Conservation (phyloP, 2,329 filamentous ascomycete species). For the Aspergillus sp. region DNA sequence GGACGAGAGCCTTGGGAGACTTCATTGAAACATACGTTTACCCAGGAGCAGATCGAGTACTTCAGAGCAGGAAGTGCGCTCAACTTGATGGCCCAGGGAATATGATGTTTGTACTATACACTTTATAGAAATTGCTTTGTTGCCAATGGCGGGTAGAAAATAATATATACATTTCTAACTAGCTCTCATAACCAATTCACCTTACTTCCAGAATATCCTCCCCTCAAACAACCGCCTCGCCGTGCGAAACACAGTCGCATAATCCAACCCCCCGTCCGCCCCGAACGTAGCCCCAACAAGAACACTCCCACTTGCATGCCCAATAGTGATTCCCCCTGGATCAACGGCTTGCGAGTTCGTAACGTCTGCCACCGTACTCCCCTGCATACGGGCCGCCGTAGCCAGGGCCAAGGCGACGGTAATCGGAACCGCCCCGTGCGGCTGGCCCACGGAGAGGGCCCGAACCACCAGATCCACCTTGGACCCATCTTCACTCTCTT, state of each 20-base stretch:
- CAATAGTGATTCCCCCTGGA: constrained; percentile 40
- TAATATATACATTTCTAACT: not conserved
- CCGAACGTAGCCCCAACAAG: constrained; percentile 45
- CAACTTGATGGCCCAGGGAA: constrained; percentile 81
- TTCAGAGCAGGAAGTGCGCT: constrained; percentile 97
- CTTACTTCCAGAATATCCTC: constrained; percentile 41
- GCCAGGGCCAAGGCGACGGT: constrained; percentile 55
- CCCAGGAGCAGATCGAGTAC: constrained; percentile 97
- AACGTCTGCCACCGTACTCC: constrained; percentile 39
- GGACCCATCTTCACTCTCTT: not conserved
- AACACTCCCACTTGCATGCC: constrained; percentile 50
- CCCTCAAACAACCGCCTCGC: constrained; percentile 52
- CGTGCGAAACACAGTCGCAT: constrained; percentile 49
- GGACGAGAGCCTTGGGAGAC: not conserved
- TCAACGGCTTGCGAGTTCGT: constrained; percentile 26
- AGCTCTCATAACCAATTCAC: not conserved
- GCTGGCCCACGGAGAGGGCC: constrained; percentile 57
- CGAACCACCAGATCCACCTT: constrained; percentile 45
- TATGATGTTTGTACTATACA: no score
- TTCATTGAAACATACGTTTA: constrained; percentile 87
- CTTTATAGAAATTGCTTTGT: no score
- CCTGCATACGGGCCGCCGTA: constrained; percentile 48
- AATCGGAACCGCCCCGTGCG: constrained; percentile 57
- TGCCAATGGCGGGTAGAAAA: not conserved
- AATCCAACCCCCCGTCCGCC: constrained; percentile 31